Percentiles rank a stretch among this genome's conserved stretches.
Conservation (phyloP, 768 basidiomycete species). For the Boletus reticulatus region DNA sequence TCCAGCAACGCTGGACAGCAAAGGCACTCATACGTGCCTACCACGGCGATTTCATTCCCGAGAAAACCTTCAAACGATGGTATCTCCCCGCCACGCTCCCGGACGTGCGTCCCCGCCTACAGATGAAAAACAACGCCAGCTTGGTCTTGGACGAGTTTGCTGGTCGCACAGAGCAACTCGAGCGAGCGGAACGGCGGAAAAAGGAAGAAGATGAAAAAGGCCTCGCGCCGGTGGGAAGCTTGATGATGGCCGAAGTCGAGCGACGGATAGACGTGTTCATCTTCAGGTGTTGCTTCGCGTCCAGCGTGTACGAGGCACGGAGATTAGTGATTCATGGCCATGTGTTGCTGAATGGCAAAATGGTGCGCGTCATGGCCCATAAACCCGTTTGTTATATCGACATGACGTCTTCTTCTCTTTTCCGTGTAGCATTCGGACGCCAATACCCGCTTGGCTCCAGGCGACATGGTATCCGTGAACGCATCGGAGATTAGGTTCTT, state of each 20-base stretch:
- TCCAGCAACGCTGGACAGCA: conserved; percentile 88
- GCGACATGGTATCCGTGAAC: conserved; percentile 91
- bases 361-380: conserved; percentile 48
- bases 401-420: neutral
- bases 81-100: conserved; percentile 87
- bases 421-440: conserved; percentile 69
- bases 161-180: conserved; percentile 43
- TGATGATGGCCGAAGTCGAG: conserved; percentile 97
- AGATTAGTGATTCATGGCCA: conserved; percentile 82
- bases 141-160: conserved; percentile 57
- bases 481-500: conserved; percentile 78
- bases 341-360: conserved; percentile 85
- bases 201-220: conserved; percentile 57
- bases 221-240: conserved; percentile 86
- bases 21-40: conserved; percentile 89
- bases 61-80: conserved; percentile 93
- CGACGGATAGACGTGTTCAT: conserved; percentile 89
- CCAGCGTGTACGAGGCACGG: conserved; percentile 88
- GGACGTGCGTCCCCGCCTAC: conserved; percentile 68
- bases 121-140: conserved; percentile 35
- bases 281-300: conserved; percentile 85
- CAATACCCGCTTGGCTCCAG: conserved; percentile 86
- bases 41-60: conserved; percentile 92
- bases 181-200: conserved; percentile 43
- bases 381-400: neutral